A percentile compares a stretch with the other conserved stretches of the same genome.
Evolutionary conservation across 1,284 basidiomycete species (phyloP).

Genomic region (Pascua guehoae): DNA sequence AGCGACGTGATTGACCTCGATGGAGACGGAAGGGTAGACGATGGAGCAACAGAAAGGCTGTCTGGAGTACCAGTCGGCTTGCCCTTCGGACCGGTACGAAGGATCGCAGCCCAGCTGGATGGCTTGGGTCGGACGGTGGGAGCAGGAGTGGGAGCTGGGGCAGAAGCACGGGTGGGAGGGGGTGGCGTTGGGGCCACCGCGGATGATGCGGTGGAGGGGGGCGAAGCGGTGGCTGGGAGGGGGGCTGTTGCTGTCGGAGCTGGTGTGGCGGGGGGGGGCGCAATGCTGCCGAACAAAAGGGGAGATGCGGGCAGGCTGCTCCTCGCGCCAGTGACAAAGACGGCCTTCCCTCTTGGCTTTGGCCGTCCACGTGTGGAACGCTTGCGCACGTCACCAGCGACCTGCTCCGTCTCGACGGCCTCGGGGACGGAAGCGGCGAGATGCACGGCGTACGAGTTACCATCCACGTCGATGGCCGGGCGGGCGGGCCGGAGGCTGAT

Average conservation of each 20-base stretch:
- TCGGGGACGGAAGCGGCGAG: constrained; percentile 14
- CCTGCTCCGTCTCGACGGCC: constrained; percentile 13
- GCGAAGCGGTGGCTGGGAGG: neutral
- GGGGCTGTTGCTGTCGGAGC: too few species aligned
- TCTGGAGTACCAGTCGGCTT: constrained; percentile 15
- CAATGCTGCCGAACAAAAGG: constrained; percentile 12
- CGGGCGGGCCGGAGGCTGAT: constrained; percentile 12
- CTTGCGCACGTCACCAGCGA: constrained; percentile 10
- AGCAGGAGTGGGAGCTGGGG: constrained; percentile 3
- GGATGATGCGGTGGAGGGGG: constrained; percentile 1
- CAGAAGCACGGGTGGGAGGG: neutral
- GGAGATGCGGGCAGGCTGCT: constrained; percentile 7
- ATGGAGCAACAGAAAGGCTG: constrained; percentile 18
- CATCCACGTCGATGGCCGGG: constrained; percentile 14
- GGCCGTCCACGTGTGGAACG: constrained; percentile 11
- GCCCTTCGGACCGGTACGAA: constrained; percentile 40
- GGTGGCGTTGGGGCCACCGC: constrained; percentile 1
- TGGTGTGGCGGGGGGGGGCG: neutral
- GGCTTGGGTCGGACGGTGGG: constrained; percentile 17
- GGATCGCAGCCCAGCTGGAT: constrained; percentile 73
- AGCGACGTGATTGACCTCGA: constrained; percentile 26
- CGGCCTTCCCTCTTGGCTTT: constrained; percentile 19
- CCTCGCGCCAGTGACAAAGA: constrained; percentile 17
- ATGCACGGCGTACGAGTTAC: constrained; percentile 20
- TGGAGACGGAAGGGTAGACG: constrained; percentile 26